phyloP scores from a whole-genome alignment of 164 flowering plant species.

The Chimonanthus praecox region DNA sequence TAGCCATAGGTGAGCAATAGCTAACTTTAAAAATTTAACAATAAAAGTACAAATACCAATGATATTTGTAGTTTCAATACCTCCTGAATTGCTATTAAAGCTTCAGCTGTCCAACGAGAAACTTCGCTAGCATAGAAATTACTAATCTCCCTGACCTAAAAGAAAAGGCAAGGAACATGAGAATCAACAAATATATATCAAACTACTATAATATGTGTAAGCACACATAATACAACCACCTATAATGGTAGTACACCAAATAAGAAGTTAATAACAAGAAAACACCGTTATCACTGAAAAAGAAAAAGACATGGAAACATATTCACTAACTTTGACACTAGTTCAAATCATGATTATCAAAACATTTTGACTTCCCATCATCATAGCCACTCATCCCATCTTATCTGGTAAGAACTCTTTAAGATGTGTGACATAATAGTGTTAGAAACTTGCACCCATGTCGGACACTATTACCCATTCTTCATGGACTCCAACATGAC shows the following conservation, averaged over 20 bases:
- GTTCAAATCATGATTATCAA: too few species aligned
- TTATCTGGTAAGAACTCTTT: too few species aligned
- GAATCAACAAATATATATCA: background rate
- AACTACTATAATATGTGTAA: background rate
- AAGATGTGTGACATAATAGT: too few species aligned
- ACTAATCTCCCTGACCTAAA: conserved; percentile 9
- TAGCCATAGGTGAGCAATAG: background rate
- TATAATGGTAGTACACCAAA: background rate
- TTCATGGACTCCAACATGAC: too few species aligned
- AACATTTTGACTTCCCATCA: too few species aligned
- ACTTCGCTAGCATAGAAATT: background rate
- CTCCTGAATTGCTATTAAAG: conserved; percentile 9
- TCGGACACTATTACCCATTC: too few species aligned
- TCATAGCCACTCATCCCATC: too few species aligned
- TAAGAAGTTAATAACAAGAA: background rate
- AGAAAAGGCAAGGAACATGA: background rate
- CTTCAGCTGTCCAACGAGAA: conserved; percentile 11
- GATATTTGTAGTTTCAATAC: background rate
- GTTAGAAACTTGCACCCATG: too few species aligned
- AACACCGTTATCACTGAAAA: too few species aligned
- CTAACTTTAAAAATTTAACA: background rate
- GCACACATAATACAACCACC: background rate
- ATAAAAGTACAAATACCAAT: background rate
- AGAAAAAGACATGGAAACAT: too few species aligned
- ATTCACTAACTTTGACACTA: too few species aligned